A percentile compares a stretch with the other conserved stretches of the same genome.
Evolutionary conservation across 169 alveolate species (phyloP).

Genomic region (Perkinsus olseni): DNA sequence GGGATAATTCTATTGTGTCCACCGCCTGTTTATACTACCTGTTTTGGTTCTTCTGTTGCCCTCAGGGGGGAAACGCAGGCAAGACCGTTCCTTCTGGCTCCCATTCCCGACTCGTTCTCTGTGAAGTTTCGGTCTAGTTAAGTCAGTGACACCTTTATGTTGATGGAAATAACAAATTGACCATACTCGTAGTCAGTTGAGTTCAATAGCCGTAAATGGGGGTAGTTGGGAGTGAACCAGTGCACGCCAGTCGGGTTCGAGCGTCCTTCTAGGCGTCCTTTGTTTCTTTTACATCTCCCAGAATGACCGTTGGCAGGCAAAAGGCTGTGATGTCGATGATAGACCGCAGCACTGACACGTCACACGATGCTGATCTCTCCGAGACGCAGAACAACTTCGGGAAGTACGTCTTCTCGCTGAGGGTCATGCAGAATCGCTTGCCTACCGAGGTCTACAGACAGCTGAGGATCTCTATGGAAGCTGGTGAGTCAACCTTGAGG

Average conservation of each 20-base stretch:
- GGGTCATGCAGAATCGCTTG: background rate
- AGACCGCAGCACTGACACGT: background rate
- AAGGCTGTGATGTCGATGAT: conserved; percentile 3
- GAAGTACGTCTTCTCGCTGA: background rate
- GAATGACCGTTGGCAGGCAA: background rate
- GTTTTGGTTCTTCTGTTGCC: background rate
- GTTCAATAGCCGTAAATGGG: no score
- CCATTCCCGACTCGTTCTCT: background rate
- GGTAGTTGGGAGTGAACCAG: no score
- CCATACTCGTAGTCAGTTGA: no score
- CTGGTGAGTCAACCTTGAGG: background rate
- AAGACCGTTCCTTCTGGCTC: background rate
- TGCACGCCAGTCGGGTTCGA: no score
- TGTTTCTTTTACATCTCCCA: no score
- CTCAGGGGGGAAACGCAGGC: conserved; percentile 1
- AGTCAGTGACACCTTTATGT: background rate
- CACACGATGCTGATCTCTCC: background rate
- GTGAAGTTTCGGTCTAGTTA: background rate
- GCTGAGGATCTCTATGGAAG: background rate
- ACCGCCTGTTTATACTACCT: conserved; percentile 2
- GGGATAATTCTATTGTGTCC: background rate
- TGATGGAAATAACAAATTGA: no score
- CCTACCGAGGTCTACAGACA: background rate
- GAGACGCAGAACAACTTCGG: background rate
- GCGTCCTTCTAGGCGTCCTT: no score